A percentile compares a stretch with the other conserved stretches of the same genome.
These are phyloP conservation scores for Evansstolkia leycettana DNA, from an alignment of 495 filamentous ascomycete genomes.

Conservation along the genomic window DNA sequence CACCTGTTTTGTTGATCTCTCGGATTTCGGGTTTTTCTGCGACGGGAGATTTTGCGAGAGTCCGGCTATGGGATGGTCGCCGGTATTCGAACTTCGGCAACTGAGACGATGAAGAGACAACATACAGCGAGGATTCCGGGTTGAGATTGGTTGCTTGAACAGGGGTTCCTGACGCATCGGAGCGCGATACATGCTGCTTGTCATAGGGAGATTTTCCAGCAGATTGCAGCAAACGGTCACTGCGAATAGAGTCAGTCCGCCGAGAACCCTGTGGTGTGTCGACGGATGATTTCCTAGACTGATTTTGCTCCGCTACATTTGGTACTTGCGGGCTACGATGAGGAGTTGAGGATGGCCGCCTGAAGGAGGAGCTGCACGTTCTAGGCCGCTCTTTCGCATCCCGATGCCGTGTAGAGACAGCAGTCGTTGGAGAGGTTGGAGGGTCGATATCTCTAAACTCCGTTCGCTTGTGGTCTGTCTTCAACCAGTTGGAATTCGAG, in stretches of 20 bases:
- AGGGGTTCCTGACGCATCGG: background rate
- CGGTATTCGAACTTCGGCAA: slow-evolving; percentile 36
- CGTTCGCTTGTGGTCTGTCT: slow-evolving; percentile 21
- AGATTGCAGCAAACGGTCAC: background rate
- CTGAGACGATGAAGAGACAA: slow-evolving; percentile 30
- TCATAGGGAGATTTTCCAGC: background rate
- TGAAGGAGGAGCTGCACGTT: slow-evolving; percentile 1
- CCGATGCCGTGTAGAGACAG: slow-evolving; percentile 10
- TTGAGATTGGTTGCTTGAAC: background rate
- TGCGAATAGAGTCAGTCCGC: background rate
- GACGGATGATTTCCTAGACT: background rate
- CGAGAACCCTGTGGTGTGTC: background rate
- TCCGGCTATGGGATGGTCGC: slow-evolving; percentile 8
- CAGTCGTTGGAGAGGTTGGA: slow-evolving; percentile 27
- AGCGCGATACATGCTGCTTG: background rate
- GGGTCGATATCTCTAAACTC: slow-evolving; percentile 25
- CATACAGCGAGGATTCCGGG: slow-evolving; percentile 16
- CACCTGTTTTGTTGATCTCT: too few species aligned
- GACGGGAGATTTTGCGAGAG: slow-evolving; percentile 1
- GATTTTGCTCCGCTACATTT: background rate
- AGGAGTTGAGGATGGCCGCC: slow-evolving; percentile 1
- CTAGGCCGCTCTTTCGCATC: slow-evolving; percentile 7
- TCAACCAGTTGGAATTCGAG: slow-evolving; percentile 18
- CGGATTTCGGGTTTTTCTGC: background rate
- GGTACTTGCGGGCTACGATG: slow-evolving; percentile 1